Conservation (phyloP, 768 basidiomycete species). For the Leccinum arenicola region DNA sequence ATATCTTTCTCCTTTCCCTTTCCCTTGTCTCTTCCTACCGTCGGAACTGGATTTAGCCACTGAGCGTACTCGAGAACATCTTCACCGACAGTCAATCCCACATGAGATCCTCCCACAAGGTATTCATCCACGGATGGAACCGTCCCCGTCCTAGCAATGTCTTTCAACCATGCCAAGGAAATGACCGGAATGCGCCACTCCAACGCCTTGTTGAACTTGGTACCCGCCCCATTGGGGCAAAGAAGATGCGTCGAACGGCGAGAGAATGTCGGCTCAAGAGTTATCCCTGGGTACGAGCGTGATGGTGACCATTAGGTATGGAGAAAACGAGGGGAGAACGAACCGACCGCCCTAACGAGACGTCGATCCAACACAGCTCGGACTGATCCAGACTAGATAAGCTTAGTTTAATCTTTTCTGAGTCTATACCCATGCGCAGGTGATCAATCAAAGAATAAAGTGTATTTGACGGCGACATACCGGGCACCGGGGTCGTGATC, state of each 20-base stretch:
- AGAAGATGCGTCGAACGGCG: slow-evolving; percentile 76
- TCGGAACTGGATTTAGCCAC: slow-evolving; percentile 1
- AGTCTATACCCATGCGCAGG: slow-evolving; percentile 35
- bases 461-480: slow-evolving; percentile 33
- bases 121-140: slow-evolving; percentile 39
- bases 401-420: slow-evolving; percentile 57
- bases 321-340: background rate
- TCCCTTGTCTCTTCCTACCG: slow-evolving; percentile 19
- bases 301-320: background rate
- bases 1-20: slow-evolving; percentile 34
- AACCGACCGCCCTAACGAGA: slow-evolving; percentile 21
- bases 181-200: slow-evolving; percentile 82
- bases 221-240: slow-evolving; percentile 66
- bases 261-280: slow-evolving; percentile 55
- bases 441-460: background rate
- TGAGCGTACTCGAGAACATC: slow-evolving; percentile 17
- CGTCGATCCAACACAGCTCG: slow-evolving; percentile 59
- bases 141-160: slow-evolving; percentile 51
- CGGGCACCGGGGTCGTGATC: slow-evolving; percentile 54
- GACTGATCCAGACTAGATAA: slow-evolving; percentile 75
- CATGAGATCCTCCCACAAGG: slow-evolving; percentile 29
- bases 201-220: slow-evolving; percentile 73
- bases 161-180: slow-evolving; percentile 64
- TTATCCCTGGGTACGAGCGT: slow-evolving; percentile 44
- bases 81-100: slow-evolving; percentile 39